These are phyloP conservation scores for Torulaspora franciscae DNA, from an alignment of 805 yeast species.

Conservation along the genomic window DNA sequence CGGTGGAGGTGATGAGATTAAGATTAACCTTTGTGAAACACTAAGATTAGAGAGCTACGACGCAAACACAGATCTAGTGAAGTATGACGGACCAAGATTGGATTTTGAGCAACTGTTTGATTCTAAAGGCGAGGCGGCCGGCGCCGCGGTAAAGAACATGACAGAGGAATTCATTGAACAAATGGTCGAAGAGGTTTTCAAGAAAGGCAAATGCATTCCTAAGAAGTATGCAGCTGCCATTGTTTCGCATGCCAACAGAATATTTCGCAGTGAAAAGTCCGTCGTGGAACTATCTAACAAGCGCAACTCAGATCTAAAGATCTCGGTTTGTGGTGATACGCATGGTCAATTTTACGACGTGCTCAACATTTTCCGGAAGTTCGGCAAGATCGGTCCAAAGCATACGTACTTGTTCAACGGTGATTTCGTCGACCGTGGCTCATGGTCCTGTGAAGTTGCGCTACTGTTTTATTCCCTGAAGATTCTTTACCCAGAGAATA, in stretches of 20 bases:
- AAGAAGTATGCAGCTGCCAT: conserved; percentile 79
- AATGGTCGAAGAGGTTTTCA: conserved; percentile 63
- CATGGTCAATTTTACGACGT: conserved; percentile 96
- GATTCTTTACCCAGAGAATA: conserved; percentile 60
- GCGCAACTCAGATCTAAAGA: conserved; percentile 31
- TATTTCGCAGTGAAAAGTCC: conserved; percentile 63
- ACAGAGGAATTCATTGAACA: conserved; percentile 51
- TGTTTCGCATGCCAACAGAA: conserved; percentile 60
- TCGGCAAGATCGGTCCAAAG: conserved; percentile 57
- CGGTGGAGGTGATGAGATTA: conserved; percentile 52
- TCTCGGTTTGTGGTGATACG: conserved; percentile 94
- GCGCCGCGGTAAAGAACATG: conserved; percentile 40
- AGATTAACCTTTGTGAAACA: conserved; percentile 28
- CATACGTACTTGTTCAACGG: conserved; percentile 91
- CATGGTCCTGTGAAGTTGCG: conserved; percentile 98
- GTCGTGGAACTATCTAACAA: conserved; percentile 60
- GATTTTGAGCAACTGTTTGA: conserved; percentile 29
- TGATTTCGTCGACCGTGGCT: conserved; percentile 96
- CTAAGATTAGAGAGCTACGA: conserved; percentile 29
- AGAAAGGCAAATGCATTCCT: conserved; percentile 69
- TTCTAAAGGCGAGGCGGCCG: conserved; percentile 26
- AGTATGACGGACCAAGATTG: conserved; percentile 30
- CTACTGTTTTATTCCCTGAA: conserved; percentile 72
- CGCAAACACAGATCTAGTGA: conserved; percentile 30
- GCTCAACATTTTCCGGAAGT: conserved; percentile 66